Percentiles rank a stretch among this genome's conserved stretches.
phyloP scores from a whole-genome alignment of 768 basidiomycete genomes.

The Suillus luteus region DNA sequence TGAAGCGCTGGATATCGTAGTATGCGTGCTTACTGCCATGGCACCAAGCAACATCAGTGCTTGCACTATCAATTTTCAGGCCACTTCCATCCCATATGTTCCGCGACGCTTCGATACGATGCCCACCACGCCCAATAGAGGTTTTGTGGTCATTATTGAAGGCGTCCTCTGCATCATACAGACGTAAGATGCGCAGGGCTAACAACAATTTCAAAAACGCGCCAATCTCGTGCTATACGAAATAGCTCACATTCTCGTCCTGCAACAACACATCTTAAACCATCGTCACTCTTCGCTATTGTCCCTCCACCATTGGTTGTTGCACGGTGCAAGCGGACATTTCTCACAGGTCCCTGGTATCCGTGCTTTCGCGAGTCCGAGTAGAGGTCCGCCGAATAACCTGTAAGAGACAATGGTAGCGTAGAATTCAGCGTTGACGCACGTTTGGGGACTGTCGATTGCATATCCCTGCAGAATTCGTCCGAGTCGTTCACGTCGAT shows the following conservation, averaged over 20 bases:
- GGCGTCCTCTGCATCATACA: slow-evolving; percentile 49
- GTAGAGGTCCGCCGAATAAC: slow-evolving; percentile 33
- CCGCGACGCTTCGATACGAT: slow-evolving; percentile 68
- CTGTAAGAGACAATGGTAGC: slow-evolving; percentile 5
- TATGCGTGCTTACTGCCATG: slow-evolving; percentile 50
- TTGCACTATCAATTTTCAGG: slow-evolving; percentile 75
- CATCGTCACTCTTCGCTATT: slow-evolving; percentile 70
- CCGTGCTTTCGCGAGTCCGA: slow-evolving; percentile 48
- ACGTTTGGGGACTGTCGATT: slow-evolving; percentile 27
- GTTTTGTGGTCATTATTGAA: slow-evolving; percentile 50
- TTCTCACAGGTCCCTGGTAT: slow-evolving; percentile 46
- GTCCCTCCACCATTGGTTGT: slow-evolving; percentile 64
- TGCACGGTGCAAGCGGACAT: slow-evolving; percentile 61
- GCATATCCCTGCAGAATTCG: slow-evolving; percentile 21
- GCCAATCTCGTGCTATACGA: slow-evolving; percentile 15
- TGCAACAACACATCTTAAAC: slow-evolving; percentile 65
- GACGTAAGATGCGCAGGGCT: slow-evolving; percentile 63
- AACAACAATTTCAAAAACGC: slow-evolving; percentile 20
- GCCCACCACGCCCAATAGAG: slow-evolving; percentile 57
- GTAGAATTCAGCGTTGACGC: slow-evolving; percentile 27
- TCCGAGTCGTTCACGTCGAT: background rate
- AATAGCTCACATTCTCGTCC: slow-evolving; percentile 71
- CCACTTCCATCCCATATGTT: slow-evolving; percentile 81
- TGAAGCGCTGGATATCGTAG: slow-evolving; percentile 8
- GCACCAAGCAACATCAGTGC: slow-evolving; percentile 83